Percentiles rank a stretch among this genome's conserved stretches.
Conservation (phyloP, 495 filamentous ascomycete species). For the Articulospora tetracladia region DNA sequence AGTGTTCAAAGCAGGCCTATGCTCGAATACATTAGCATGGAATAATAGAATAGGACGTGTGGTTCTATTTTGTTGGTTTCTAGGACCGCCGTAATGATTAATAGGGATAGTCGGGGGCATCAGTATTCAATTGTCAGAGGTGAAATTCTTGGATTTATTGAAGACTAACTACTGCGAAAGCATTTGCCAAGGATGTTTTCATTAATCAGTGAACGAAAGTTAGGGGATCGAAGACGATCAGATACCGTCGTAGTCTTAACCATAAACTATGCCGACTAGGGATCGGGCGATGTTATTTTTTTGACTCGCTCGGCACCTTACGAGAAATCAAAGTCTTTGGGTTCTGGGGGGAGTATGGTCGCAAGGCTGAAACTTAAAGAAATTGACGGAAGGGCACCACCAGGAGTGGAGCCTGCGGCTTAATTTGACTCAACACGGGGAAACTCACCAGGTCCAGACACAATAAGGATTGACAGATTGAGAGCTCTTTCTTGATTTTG, state of each 20-base stretch:
- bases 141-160: conserved; percentile 71
- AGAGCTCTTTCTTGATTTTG: conserved; percentile 24
- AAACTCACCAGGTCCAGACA: conserved; percentile 67
- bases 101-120: conserved; percentile 66
- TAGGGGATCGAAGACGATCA: conserved; percentile 73
- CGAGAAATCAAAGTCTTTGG: conserved; percentile 75
- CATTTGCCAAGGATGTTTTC: conserved; percentile 72
- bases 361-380: conserved; percentile 70
- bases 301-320: conserved; percentile 69
- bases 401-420: conserved; percentile 59
- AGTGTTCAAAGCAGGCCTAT: conserved; percentile 65
- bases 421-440: conserved; percentile 69
- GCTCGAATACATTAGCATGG: conserved; percentile 71
- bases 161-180: conserved; percentile 72
- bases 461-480: conserved; percentile 64
- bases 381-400: conserved; percentile 65
- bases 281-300: conserved; percentile 66
- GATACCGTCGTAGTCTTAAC: conserved; percentile 75
- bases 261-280: conserved; percentile 71
- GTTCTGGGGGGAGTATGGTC: conserved; percentile 69
- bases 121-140: conserved; percentile 69
- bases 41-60: conserved; percentile 73
- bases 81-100: conserved; percentile 70
- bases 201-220: conserved; percentile 75
- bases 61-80: conserved; percentile 66